Conservation (phyloP, 495 filamentous ascomycete genomes). For the Neurospora terricola region DNA sequence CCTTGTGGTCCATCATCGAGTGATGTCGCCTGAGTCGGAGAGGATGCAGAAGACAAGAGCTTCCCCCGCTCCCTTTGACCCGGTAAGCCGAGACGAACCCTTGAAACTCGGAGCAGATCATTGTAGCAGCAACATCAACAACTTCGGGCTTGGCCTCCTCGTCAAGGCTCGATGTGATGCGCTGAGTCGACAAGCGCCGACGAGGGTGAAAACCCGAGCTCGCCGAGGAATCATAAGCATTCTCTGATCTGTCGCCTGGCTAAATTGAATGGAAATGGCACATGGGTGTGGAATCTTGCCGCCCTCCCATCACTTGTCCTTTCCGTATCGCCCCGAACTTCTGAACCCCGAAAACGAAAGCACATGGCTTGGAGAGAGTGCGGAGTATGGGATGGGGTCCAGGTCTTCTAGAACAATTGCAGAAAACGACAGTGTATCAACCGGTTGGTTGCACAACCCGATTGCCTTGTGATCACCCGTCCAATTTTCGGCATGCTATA, state of each 20-base stretch:
- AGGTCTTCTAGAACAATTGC: constrained; percentile 16
- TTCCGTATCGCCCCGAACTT: neutral
- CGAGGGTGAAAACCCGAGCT: neutral
- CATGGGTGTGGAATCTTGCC: neutral
- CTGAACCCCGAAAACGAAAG: neutral
- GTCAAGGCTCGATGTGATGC: neutral
- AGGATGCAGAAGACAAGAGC: neutral
- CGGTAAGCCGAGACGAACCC: neutral
- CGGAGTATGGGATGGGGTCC: constrained; percentile 2
- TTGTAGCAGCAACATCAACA: neutral
- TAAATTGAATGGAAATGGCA: neutral
- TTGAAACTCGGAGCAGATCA: neutral
- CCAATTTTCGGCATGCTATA: neutral
- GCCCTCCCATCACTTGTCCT: neutral
- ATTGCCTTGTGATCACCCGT: neutral
- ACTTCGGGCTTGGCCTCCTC: neutral
- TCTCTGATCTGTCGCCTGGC: neutral
- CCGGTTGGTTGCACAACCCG: constrained; percentile 14
- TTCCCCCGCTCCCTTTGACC: neutral
- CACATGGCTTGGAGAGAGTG: neutral
- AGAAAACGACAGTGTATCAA: constrained; percentile 6
- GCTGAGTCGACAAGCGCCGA: neutral
- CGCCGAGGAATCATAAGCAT: neutral
- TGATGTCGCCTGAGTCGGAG: neutral
- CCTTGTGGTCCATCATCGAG: neutral